These are phyloP conservation scores for Perkinsus marinus DNA, from an alignment of 169 alveolate genomes.

Conservation along the genomic window DNA sequence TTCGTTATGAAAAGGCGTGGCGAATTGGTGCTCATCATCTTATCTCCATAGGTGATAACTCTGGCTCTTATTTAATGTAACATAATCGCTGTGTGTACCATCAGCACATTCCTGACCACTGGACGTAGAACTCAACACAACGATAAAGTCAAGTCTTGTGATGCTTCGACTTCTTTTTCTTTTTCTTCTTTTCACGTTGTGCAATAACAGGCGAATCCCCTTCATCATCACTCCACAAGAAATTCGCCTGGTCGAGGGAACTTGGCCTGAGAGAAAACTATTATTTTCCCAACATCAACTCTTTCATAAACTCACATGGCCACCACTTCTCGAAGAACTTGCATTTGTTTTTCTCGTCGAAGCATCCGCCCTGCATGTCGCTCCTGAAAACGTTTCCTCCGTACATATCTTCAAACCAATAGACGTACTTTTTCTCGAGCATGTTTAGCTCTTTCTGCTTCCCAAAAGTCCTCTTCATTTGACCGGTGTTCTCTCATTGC, in stretches of 20 bases:
- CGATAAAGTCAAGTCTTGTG: background rate
- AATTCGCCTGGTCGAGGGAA: background rate
- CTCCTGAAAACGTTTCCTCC: background rate
- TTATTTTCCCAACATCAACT: background rate
- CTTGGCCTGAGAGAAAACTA: background rate
- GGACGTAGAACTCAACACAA: too few relatives aligned
- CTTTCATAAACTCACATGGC: background rate
- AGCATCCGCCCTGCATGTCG: background rate
- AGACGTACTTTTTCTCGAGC: background rate
- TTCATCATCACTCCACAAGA: background rate
- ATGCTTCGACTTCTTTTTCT: background rate
- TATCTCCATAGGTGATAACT: too few relatives aligned
- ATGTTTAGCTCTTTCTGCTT: background rate
- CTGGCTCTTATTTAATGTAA: too few relatives aligned
- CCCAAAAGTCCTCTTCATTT: background rate
- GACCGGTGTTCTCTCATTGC: background rate
- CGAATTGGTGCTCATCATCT: too few relatives aligned
- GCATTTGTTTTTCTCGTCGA: background rate
- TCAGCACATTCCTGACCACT: too few relatives aligned
- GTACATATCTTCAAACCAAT: background rate
- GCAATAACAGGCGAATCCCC: background rate
- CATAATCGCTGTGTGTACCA: too few relatives aligned
- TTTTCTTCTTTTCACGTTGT: background rate
- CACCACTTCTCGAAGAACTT: background rate
- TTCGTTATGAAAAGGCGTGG: too few relatives aligned